Evolutionary conservation across 2,329 filamentous ascomycete species (phyloP).

Genomic region (Dactylellina cionopaga): DNA sequence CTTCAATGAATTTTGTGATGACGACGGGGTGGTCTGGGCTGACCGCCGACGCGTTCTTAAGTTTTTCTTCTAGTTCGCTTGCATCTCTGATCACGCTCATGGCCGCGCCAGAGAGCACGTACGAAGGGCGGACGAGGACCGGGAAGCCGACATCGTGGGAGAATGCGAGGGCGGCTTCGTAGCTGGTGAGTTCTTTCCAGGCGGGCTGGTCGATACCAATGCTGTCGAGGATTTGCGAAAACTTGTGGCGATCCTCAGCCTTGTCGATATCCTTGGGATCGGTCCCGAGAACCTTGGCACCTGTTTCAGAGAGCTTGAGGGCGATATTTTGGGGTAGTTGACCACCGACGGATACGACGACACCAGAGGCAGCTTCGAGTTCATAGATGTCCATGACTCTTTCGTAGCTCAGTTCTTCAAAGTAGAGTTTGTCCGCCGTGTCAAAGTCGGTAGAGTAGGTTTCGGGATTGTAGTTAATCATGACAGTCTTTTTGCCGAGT

Average conservation of each 20-base stretch:
- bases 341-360: constrained; percentile 94
- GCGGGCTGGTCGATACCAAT: constrained; percentile 96
- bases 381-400: constrained; percentile 99
- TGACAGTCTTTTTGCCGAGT: constrained; percentile 95
- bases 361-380: constrained; percentile 82
- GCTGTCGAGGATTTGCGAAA: constrained; percentile 95
- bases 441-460: constrained; percentile 88
- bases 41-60: constrained; percentile 86
- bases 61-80: constrained; percentile 91
- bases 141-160: constrained; percentile 88
- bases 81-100: constrained; percentile 96
- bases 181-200: constrained; percentile 96
- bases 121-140: constrained; percentile 91
- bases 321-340: constrained; percentile 98
- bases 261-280: constrained; percentile 95
- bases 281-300: constrained; percentile 91
- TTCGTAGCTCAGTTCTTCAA: constrained; percentile 96
- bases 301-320: constrained; percentile 88
- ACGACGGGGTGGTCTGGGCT: constrained; percentile 97
- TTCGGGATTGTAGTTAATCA: constrained; percentile 94
- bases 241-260: constrained; percentile 97
- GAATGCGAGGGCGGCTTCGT: constrained; percentile 86
- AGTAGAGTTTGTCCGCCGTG: constrained; percentile 89
- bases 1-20: constrained; percentile 98
- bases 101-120: constrained; percentile 95